Base-by-base conservation (phyloP, 2,329 filamentous ascomycete species). In the Incumbomyces delicatus region DNA sequence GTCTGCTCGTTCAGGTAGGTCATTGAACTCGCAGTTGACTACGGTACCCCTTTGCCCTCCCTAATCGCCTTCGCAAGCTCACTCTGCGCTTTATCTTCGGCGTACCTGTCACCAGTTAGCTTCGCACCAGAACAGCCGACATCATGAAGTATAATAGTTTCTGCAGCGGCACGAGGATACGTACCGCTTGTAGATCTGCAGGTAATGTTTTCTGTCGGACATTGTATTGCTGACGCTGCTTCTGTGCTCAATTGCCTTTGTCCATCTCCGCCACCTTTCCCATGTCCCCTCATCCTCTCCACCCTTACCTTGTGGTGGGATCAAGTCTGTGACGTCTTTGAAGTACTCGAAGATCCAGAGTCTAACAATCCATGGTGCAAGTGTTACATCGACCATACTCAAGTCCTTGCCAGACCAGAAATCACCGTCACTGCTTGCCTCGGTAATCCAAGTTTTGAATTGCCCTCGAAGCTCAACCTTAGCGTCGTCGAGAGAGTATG, bases 281-380 rank as follows among this genome's bases (percentile, higher is more conserved):
- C 83, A 88, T 2, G 73, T 60, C 33, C 61, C 61, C 43, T 78
- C 76, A 34, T 83, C 76, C 6, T 71, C 66, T 2, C 69, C 73
- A 2, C 67, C 70, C 43, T 71, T 38, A 0, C 72, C 73, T 34
- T 69, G 60, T 40, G 52, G 64, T 1, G 73, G 73, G 35, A 79
- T 66, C 0, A 70, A 68, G n/a, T 71, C 51, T 0, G 73, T 75
- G 1, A 69, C 71, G 0, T 65, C 58, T 59, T 89, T 89, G 60
- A 83, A 89, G 52, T 86, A 74, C 55, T 89, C 83, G 54, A 88
- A 81, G 4, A 87, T 66, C 69, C 83, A 90, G 14, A 87, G 60
- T 12, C 85, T 70, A 55, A 80, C 75, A 0, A 80, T 78, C 83
- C 83, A 89, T 0, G 85, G 85, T 32, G 80, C 84, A 2, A 88